Evolutionary conservation across 805 yeast species (phyloP).

Genomic region (Ogataea haglerorum): DNA sequence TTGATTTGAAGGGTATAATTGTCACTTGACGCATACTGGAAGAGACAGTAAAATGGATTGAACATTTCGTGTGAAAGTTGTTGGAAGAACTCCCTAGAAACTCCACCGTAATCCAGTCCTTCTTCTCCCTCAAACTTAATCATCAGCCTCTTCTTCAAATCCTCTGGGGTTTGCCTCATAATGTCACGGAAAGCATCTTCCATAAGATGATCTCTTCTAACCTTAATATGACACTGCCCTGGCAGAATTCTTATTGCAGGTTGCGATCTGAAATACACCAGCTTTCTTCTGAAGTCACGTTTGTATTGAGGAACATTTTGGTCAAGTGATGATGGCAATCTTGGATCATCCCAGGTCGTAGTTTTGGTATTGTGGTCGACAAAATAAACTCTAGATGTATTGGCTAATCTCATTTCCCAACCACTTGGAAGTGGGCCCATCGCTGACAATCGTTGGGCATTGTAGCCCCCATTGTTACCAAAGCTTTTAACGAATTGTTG

Average conservation of each 20-base stretch:
- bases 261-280: constrained; percentile 95
- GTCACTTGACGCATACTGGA: constrained; percentile 97
- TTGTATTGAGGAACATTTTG: constrained; percentile 99
- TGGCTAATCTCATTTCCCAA: constrained; percentile 99
- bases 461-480: constrained; percentile 87
- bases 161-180: constrained; percentile 99
- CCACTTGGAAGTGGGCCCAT: constrained; percentile 98
- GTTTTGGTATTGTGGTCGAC: constrained; percentile 99
- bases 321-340: constrained; percentile 94
- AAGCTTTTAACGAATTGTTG: constrained; percentile 96
- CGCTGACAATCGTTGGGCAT: constrained; percentile 97
- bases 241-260: constrained; percentile 96
- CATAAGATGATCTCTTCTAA: constrained; percentile 91
- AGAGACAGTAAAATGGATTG: constrained; percentile 94
- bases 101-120: constrained; percentile 99
- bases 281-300: constrained; percentile 97
- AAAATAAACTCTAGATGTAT: constrained; percentile 96
- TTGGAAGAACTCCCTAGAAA: constrained; percentile 96
- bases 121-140: constrained; percentile 99
- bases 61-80: constrained; percentile 97
- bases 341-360: constrained; percentile 99
- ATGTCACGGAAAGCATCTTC: constrained; percentile 98
- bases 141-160: constrained; percentile 95
- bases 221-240: constrained; percentile 98
- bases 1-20: constrained; percentile 96